Percentiles rank a stretch among this genome's conserved stretches.
Conservation (phyloP, 2,329 filamentous ascomycete species). For the Ophiobolus disseminans region DNA sequence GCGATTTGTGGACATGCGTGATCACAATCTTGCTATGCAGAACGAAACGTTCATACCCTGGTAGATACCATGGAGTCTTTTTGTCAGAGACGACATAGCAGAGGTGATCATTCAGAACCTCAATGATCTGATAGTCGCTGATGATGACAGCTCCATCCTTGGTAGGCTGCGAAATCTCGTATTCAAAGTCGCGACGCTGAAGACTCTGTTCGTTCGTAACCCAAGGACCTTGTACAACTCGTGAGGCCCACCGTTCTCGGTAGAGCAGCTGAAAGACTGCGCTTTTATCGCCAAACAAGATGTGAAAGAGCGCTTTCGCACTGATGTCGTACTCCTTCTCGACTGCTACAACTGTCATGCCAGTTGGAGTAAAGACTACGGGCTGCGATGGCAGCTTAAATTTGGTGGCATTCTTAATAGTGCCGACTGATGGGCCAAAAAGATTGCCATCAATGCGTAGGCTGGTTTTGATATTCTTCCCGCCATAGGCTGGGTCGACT, state of each 20-base stretch:
- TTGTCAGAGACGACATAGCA: conserved; percentile 72
- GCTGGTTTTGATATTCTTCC: conserved; percentile 62
- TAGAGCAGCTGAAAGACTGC: conserved; percentile 92
- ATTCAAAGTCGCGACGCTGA: conserved; percentile 80
- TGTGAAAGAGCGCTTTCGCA: conserved; percentile 92
- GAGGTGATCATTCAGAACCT: conserved; percentile 65
- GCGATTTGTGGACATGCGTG: conserved; percentile 89
- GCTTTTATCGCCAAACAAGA: conserved; percentile 95
- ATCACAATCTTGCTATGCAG: conserved; percentile 91
- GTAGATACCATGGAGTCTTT: conserved; percentile 80
- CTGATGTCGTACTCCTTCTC: conserved; percentile 89
- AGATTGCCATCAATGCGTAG: conserved; percentile 70
- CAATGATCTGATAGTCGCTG: conserved; percentile 84
- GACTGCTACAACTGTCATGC: conserved; percentile 76
- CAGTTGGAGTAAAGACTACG: conserved; percentile 82
- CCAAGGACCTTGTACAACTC: conserved; percentile 88
- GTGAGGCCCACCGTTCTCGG: conserved; percentile 63
- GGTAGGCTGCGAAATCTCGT: conserved; percentile 68
- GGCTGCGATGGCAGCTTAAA: conserved; percentile 83
- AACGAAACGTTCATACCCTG: conserved; percentile 78
- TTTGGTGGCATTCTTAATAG: conserved; percentile 64
- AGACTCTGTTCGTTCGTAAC: conserved; percentile 70
- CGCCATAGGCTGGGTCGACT: conserved; percentile 60
- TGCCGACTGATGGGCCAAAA: conserved; percentile 54
- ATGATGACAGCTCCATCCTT: conserved; percentile 59